Evolutionary conservation across 208 protist species (phyloP).

Genomic region (Crithidia thermophila): DNA sequence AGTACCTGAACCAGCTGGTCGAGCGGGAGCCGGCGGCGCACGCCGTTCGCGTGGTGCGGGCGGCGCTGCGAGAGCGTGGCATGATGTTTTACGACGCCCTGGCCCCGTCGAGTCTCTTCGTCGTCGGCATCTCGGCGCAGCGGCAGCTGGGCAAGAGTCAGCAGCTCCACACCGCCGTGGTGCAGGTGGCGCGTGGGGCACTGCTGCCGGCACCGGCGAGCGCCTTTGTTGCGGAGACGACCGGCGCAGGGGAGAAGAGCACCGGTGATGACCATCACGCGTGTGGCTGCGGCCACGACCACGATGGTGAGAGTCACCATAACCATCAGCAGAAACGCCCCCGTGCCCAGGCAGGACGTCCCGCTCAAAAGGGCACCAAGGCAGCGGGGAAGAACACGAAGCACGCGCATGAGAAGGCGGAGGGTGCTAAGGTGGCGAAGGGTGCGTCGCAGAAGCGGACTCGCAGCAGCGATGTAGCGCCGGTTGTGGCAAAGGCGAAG

Average conservation of each 20-base stretch:
- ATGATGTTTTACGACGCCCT: conserved; percentile 89
- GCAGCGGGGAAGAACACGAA: not conserved
- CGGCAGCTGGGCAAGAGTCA: conserved; percentile 31
- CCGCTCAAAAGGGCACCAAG: not conserved
- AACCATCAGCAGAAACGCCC: conserved; percentile 4
- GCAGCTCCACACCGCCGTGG: conserved; percentile 66
- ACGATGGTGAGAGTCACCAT: not conserved
- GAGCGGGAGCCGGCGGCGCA: conserved; percentile 83
- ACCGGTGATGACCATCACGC: not conserved
- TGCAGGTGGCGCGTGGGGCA: conserved; percentile 64
- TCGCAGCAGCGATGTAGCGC: conserved; percentile 15
- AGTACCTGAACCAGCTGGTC: conserved; percentile 74
- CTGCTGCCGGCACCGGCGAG: conserved; percentile 45
- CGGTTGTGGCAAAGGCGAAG: conserved; percentile 5
- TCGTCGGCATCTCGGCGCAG: conserved; percentile 52
- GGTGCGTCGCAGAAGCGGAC: conserved; percentile 9
- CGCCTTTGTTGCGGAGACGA: conserved; percentile 22
- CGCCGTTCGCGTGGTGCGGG: conserved; percentile 68
- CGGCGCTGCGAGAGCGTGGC: conserved; percentile 65
- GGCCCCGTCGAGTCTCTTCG: conserved; percentile 54
- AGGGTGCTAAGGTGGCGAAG: not conserved
- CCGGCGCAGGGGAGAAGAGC: not conserved
- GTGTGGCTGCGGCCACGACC: too few relatives aligned
- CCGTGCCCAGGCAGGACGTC: not conserved
- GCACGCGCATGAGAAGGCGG: not conserved